Base-by-base conservation (phyloP, 2,329 filamentous ascomycete species). In the Ilyonectria sp. region DNA sequence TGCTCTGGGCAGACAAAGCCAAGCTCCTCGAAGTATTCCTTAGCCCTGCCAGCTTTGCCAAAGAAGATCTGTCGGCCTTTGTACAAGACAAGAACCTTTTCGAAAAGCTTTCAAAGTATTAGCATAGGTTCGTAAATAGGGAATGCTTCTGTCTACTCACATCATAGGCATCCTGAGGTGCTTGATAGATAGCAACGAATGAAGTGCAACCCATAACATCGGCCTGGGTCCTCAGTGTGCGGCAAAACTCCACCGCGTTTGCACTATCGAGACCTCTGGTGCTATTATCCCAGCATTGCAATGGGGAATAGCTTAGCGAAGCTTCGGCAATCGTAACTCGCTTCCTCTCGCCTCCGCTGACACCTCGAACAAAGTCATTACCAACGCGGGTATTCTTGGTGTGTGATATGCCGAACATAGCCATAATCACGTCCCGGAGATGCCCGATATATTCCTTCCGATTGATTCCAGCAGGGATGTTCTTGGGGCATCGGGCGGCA, bases 221-320 rank as follows among this genome's bases (percentile, higher is more conserved):
- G 1, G 89, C 90, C 11, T 90, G 82, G 3, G 86, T 84, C 15
- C 89, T 82, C 23, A 92, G 78, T 62, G 87, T 89, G 63, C 87
- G 86, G 17, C 90, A 89, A 67, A 91, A 92, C 71, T 92, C 89
- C 10, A 92, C 76, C 0, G 90, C 90, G 1, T 89, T 92, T 46
- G 86, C 88, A 6, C 87, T 86, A 74, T 92, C 91, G 1, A 92
- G 80, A 17, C 90, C 90, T 55, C 84, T 82, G 0, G 90, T 92
- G 6, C 86, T 89, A 61, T 92, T 92, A 59, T 90, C 92, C 92
- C 92, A 94, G 69, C 90, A 92, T 78, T 93, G 91, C 0, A 87
- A 82, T 83, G 47, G 86, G 79, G 70, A 79, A 67, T 74, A 73
- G 2, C 75, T 70, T 1, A 80, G 65, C 2, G 74, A 68, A 1